phyloP scores from a whole-genome alignment of 345 rosid species.

The sweet orange (Citrus sinensis) region DNA sequence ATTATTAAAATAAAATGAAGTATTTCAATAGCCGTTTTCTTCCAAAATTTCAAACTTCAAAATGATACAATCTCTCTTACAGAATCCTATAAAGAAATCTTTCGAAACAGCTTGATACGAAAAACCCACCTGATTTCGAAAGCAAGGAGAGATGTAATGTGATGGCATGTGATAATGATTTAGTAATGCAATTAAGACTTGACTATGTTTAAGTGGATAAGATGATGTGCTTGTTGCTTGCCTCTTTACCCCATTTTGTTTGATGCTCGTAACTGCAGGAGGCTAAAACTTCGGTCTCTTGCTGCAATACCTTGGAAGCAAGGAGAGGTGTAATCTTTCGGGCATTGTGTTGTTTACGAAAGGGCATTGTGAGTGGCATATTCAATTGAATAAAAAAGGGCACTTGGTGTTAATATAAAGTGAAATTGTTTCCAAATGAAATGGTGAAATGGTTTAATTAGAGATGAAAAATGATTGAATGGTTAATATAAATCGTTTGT shows the following conservation, averaged over 20 bases:
- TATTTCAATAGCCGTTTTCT: too few species aligned
- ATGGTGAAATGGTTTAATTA: neutral
- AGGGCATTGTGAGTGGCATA: neutral
- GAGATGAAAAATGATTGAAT: neutral
- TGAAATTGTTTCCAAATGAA: neutral
- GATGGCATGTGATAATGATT: neutral
- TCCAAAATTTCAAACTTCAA: too few species aligned
- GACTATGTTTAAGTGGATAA: neutral
- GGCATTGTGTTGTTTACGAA: neutral
- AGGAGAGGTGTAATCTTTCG: neutral
- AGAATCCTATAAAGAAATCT: slow-evolving; percentile 39
- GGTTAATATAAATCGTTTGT: too few species aligned
- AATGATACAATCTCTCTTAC: too few species aligned
- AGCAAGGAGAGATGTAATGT: neutral
- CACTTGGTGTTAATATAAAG: neutral
- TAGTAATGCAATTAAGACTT: neutral
- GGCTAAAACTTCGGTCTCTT: slow-evolving; percentile 25
- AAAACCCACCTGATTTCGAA: slow-evolving; percentile 36
- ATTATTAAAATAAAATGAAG: too few species aligned
- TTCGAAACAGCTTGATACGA: slow-evolving; percentile 33
- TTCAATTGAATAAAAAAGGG: neutral
- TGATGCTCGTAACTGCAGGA: slow-evolving; percentile 30
- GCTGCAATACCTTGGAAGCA: slow-evolving; percentile 1
- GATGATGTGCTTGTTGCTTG: neutral
- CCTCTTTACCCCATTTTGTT: slow-evolving; percentile 45